These are phyloP conservation scores for Colletotrichum sp. DNA, from an alignment of 2,329 filamentous ascomycete species.

Conservation along the genomic window DNA sequence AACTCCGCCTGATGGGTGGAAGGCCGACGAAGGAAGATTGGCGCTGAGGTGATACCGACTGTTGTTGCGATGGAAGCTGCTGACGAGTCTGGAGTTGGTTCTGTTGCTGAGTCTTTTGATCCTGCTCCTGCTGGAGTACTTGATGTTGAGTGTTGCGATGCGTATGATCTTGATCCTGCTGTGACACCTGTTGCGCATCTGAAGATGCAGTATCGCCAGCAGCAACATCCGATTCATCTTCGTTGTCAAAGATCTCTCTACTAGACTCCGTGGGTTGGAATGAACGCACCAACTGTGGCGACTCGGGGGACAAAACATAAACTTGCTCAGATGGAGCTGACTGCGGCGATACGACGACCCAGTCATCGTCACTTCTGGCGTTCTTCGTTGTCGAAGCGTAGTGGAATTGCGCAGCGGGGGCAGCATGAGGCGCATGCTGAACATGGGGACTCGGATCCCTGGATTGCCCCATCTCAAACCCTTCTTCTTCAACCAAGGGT, in stretches of 20 bases:
- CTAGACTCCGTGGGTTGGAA: not conserved
- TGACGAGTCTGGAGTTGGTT: constrained; percentile 22
- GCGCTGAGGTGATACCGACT: constrained; percentile 38
- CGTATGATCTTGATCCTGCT: not conserved
- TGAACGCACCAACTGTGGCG: not conserved
- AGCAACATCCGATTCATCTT: not conserved
- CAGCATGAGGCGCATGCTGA: not conserved
- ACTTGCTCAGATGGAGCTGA: constrained; percentile 25
- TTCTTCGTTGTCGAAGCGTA: not conserved
- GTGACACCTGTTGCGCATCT: not conserved
- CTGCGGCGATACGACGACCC: constrained; percentile 35
- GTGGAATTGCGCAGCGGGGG: not conserved
- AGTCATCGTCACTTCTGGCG: constrained; percentile 29
- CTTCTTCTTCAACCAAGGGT: constrained; percentile 41
- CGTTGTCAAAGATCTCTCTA: not conserved
- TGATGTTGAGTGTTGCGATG: constrained; percentile 21
- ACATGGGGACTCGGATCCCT: constrained; percentile 14
- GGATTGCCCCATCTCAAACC: constrained; percentile 31
- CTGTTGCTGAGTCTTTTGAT: not conserved
- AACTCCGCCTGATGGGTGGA: constrained; percentile 63
- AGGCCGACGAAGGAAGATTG: constrained; percentile 60
- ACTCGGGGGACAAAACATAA: constrained; percentile 27
- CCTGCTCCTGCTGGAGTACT: not conserved
- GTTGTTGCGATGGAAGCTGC: constrained; percentile 14
- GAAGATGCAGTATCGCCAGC: not conserved